A percentile compares a stretch with the other conserved stretches of the same genome.
Conservation (phyloP, 176 grass and related monocot species). For the Coix lacrymajobi region DNA sequence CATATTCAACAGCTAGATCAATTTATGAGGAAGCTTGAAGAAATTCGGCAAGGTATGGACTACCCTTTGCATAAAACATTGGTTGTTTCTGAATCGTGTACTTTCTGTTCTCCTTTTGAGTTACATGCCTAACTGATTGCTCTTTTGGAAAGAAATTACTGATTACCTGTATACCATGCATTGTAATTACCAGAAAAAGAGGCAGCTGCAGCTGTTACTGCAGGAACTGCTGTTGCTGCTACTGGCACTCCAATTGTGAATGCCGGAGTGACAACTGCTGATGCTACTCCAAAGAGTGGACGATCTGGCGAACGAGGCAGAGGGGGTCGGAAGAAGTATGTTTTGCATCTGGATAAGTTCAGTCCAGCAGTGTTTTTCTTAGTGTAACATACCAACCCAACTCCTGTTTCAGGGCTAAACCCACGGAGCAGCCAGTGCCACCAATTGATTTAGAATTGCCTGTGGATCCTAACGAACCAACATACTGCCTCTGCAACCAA, state of each 20-base stretch:
- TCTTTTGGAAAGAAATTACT: slow-evolving; percentile 6
- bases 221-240: slow-evolving; percentile 20
- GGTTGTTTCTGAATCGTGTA: not conserved
- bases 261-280: slow-evolving; percentile 32
- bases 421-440: slow-evolving; percentile 46
- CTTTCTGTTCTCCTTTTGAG: not conserved
- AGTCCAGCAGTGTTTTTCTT: not conserved
- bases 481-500: slow-evolving; percentile 93
- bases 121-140: not conserved
- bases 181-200: slow-evolving; percentile 49
- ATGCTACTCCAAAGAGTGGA: slow-evolving; percentile 46
- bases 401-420: slow-evolving; percentile 57
- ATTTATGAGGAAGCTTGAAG: slow-evolving; percentile 93
- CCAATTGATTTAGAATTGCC: slow-evolving; percentile 80
- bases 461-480: slow-evolving; percentile 95
- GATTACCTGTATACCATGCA: not conserved
- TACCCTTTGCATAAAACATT: not conserved
- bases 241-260: slow-evolving; percentile 27
- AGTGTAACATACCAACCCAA: slow-evolving; percentile 1
- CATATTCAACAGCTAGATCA: slow-evolving; percentile 98
- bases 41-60: slow-evolving; percentile 62
- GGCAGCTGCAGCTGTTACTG: slow-evolving; percentile 21
- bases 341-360: slow-evolving; percentile 10
- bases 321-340: slow-evolving; percentile 98
- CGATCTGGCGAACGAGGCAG: slow-evolving; percentile 69